phyloP scores from a whole-genome alignment of 2,329 filamentous ascomycete species.

The Sporothrix globosa region DNA sequence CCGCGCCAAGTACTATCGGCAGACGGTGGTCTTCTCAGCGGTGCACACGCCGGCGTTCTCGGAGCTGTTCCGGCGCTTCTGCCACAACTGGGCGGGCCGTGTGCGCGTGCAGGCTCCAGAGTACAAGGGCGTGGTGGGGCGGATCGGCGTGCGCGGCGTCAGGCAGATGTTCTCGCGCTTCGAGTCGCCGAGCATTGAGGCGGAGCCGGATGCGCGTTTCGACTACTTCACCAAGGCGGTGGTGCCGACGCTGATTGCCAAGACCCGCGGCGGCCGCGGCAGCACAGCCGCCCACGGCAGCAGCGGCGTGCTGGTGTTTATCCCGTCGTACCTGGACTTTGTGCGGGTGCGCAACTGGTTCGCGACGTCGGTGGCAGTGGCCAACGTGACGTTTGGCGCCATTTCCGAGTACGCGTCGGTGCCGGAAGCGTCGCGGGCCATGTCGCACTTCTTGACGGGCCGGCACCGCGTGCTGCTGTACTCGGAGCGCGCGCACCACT shows the following conservation, averaged over 20 bases:
- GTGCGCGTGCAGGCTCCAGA: constrained; percentile 67
- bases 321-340: constrained; percentile 94
- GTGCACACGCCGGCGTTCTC: constrained; percentile 90
- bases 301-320: constrained; percentile 78
- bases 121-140: constrained; percentile 73
- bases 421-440: constrained; percentile 77
- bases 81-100: constrained; percentile 80
- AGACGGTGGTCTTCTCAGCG: constrained; percentile 79
- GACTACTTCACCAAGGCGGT: constrained; percentile 85
- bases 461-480: constrained; percentile 84
- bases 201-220: constrained; percentile 86
- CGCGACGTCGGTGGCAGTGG: constrained; percentile 65
- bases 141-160: constrained; percentile 66
- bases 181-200: constrained; percentile 67
- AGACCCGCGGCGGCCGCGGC: constrained; percentile 56
- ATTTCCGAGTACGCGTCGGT: constrained; percentile 87
- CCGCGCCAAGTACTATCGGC: constrained; percentile 76
- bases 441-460: constrained; percentile 84
- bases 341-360: constrained; percentile 92
- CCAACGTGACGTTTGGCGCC: constrained; percentile 69
- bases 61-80: constrained; percentile 72
- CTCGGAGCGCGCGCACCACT: constrained; percentile 95
- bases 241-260: constrained; percentile 72
- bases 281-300: not conserved
- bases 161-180: constrained; percentile 92